Evolutionary conservation across 352 stramenopile species (phyloP).

Genomic region (Phytophthora aleatoria): DNA sequence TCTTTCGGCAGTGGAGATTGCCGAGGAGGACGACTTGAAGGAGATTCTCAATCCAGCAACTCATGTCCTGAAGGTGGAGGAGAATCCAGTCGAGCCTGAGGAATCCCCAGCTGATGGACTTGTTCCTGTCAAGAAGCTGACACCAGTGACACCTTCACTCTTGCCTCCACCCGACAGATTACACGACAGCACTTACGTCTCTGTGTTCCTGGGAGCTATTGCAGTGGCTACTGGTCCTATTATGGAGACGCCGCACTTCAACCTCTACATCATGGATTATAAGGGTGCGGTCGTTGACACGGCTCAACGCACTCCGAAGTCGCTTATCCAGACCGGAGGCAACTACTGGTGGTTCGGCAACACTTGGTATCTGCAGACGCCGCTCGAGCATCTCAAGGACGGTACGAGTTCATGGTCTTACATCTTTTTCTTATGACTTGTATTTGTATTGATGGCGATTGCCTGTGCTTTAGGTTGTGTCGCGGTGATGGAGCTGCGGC

Average conservation of each 20-base stretch:
- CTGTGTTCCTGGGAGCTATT: slow-evolving; percentile 81
- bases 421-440: not conserved
- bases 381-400: slow-evolving; percentile 86
- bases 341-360: slow-evolving; percentile 92
- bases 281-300: slow-evolving; percentile 73
- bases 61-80: slow-evolving; percentile 43
- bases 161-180: slow-evolving; percentile 59
- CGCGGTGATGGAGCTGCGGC: slow-evolving; percentile 86
- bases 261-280: slow-evolving; percentile 83
- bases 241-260: slow-evolving; percentile 90
- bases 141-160: slow-evolving; percentile 39
- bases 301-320: slow-evolving; percentile 82
- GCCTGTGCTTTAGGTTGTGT: slow-evolving; percentile 62
- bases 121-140: slow-evolving; percentile 28
- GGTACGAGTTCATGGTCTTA: slow-evolving; percentile 42
- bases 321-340: slow-evolving; percentile 82
- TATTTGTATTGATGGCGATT: slow-evolving; percentile 18
- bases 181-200: slow-evolving; percentile 85
- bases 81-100: slow-evolving; percentile 23
- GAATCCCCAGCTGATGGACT: slow-evolving; percentile 30
- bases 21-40: slow-evolving; percentile 77
- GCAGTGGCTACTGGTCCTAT: slow-evolving; percentile 82
- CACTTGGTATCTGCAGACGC: slow-evolving; percentile 87
- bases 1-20: slow-evolving; percentile 69
- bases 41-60: slow-evolving; percentile 72